phyloP scores from a whole-genome alignment of 2,329 filamentous ascomycete species.

The Fusarium fracticaudum region DNA sequence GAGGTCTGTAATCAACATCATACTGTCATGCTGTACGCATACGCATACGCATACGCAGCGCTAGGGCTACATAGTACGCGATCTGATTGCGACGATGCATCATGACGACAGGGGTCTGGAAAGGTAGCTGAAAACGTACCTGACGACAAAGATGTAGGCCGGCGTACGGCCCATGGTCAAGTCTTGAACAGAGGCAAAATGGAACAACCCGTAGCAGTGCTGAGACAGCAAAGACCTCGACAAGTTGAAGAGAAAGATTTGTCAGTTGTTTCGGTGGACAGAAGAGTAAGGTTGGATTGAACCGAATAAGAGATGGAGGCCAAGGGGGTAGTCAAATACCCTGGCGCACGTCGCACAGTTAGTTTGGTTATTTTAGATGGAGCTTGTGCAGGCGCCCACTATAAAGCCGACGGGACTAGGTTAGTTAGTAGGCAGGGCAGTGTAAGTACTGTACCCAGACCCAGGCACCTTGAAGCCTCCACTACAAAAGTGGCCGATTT shows the following conservation, averaged over 20 bases:
- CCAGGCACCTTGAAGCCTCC: conserved; percentile 11
- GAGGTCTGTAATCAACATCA: not conserved
- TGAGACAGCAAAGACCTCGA: conserved; percentile 1
- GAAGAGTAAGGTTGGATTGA: conserved; percentile 28
- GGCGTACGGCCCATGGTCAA: conserved; percentile 53
- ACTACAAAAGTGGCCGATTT: conserved; percentile 1
- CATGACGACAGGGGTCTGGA: conserved; percentile 37
- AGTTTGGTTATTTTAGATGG: conserved; percentile 18
- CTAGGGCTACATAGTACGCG: conserved; percentile 12
- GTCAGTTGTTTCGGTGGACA: conserved; percentile 4
- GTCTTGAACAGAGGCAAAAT: conserved; percentile 7
- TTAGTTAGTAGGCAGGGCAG: not conserved
- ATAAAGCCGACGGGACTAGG: conserved; percentile 14
- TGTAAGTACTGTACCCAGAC: not conserved
- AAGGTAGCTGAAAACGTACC: conserved; percentile 45
- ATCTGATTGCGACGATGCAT: conserved; percentile 29
- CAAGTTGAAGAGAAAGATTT: conserved; percentile 4
- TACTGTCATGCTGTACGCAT: conserved; percentile 12
- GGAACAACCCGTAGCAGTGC: not conserved
- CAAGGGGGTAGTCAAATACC: conserved; percentile 38
- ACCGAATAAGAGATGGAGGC: conserved; percentile 24
- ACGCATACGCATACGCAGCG: conserved; percentile 20
- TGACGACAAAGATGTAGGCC: conserved; percentile 56
- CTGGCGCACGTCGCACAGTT: conserved; percentile 25
- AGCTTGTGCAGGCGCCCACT: conserved; percentile 31